A percentile compares a stretch with the other conserved stretches of the same genome.
phyloP scores from a whole-genome alignment of 768 basidiomycete genomes.

The Tylopilus intermedius region DNA sequence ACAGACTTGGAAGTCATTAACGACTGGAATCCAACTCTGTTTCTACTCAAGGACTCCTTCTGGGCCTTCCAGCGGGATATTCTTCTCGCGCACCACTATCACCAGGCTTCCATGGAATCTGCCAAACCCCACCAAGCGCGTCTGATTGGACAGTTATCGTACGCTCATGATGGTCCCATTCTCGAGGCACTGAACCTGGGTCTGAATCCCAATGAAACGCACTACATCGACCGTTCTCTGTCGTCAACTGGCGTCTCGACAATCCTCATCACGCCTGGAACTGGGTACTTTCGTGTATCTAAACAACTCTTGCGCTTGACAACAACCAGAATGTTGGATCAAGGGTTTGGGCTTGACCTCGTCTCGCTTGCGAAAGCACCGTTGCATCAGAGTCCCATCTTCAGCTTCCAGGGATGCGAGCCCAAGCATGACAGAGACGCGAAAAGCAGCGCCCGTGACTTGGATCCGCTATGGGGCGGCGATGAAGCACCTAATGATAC shows the following conservation, averaged over 20 bases:
- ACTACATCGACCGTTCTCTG: slow-evolving; percentile 92
- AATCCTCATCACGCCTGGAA: slow-evolving; percentile 87
- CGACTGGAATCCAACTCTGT: slow-evolving; percentile 85
- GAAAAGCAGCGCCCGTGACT: slow-evolving; percentile 42
- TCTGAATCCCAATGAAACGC: slow-evolving; percentile 87
- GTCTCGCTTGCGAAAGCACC: slow-evolving; percentile 88
- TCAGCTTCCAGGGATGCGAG: slow-evolving; percentile 75
- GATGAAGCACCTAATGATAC: slow-evolving; percentile 42
- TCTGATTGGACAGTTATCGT: slow-evolving; percentile 73
- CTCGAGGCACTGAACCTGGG: slow-evolving; percentile 92
- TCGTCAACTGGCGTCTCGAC: slow-evolving; percentile 82
- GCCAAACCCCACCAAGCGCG: slow-evolving; percentile 47
- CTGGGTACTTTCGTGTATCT: slow-evolving; percentile 88
- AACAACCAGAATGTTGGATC: slow-evolving; percentile 88
- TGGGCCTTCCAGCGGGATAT: slow-evolving; percentile 92
- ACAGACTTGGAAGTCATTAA: slow-evolving; percentile 84
- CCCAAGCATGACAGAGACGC: slow-evolving; percentile 48
- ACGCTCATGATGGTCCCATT: slow-evolving; percentile 92
- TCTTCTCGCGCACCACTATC: slow-evolving; percentile 83
- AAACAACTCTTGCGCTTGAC: slow-evolving; percentile 88
- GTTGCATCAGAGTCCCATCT: slow-evolving; percentile 88
- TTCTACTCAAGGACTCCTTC: slow-evolving; percentile 82
- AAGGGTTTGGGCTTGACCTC: slow-evolving; percentile 86
- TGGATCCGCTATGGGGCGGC: slow-evolving; percentile 75
- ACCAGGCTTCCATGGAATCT: slow-evolving; percentile 57